Base-by-base conservation (phyloP, 2,329 filamentous ascomycete species). In the Chaetomiaceae sp. region DNA sequence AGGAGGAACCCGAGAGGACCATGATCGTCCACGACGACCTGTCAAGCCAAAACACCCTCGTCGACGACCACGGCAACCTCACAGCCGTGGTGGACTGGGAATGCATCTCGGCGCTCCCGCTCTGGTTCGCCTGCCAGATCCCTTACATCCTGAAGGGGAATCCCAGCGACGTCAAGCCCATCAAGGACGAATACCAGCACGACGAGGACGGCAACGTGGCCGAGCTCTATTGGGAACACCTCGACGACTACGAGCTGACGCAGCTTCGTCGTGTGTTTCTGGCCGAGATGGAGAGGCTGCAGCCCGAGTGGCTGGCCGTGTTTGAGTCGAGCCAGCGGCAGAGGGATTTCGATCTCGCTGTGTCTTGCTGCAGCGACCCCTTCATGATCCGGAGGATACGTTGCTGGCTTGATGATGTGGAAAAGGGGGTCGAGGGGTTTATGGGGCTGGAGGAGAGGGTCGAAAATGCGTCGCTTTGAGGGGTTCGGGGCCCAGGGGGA, bases 51-150 rank as follows among this genome's bases (percentile, higher is more conserved):
- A 76, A 76, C 50, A 71, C 76, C 9, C 57, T 75, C 12, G 65
- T 74, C 2, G 57, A 73, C 36, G 64, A 70, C 0, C 14, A 66
- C 8, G 68, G 69, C 1, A 51, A 56, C 2, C 56, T 75, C 11
- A 70, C 69, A 0, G 72, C 61, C 6, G 45, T 75, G 0, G 19
- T 75, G 7, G 71, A 75, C 56, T 76, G 71, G 72, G 71, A 76
- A 53, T 72, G 58, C 39, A 53, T 59, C 8, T 58, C 56, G 27
- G 54, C 56, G 11, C 17, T 59, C 34, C 58, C 58, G 29, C 49
- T 57, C 29, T 60, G 66, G 59, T 14, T 12, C 31, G 48, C 48
- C 15, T 51, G 48, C 40, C 39, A 51, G 39, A 31, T 51, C 14
- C 48, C 48, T 31, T 17, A 23, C 14, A 11, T 51, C 39, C 9